phyloP scores from a whole-genome alignment of 2,329 filamentous ascomycete species.

The Leptographium radiaticola region DNA sequence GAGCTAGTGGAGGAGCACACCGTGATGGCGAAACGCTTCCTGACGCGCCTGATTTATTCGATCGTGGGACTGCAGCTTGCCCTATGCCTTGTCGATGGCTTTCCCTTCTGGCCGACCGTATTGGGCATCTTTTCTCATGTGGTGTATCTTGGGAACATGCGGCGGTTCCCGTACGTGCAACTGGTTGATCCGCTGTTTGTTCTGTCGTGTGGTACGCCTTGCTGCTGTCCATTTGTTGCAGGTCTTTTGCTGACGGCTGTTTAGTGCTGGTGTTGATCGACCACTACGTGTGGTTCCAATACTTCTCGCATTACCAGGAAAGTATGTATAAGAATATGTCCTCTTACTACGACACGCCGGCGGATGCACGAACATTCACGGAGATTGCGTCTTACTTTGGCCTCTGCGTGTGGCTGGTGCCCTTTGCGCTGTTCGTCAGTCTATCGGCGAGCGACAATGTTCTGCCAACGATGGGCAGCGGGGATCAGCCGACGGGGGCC shows the following conservation, averaged over 20 bases:
- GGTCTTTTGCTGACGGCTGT: slow-evolving; percentile 18
- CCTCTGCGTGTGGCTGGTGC: slow-evolving; percentile 90
- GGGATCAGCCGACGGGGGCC: slow-evolving; percentile 23
- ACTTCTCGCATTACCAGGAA: slow-evolving; percentile 61
- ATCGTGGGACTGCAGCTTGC: slow-evolving; percentile 63
- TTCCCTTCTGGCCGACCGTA: slow-evolving; percentile 61
- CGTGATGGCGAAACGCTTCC: slow-evolving; percentile 76
- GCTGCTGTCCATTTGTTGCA: not conserved
- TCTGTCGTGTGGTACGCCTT: slow-evolving; percentile 57
- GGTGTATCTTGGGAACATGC: slow-evolving; percentile 80
- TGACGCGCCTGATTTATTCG: slow-evolving; percentile 72
- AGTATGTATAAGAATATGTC: slow-evolving; percentile 42
- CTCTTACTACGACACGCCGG: slow-evolving; percentile 47
- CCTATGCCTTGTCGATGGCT: slow-evolving; percentile 70
- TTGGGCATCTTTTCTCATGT: slow-evolving; percentile 71
- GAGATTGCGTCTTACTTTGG: slow-evolving; percentile 96
- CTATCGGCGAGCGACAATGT: slow-evolving; percentile 91
- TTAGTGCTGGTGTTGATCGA: slow-evolving; percentile 75
- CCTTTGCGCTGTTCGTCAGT: slow-evolving; percentile 89
- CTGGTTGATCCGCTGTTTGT: slow-evolving; percentile 80
- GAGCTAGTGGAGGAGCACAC: slow-evolving; percentile 98
- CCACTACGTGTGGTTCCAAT: slow-evolving; percentile 90
- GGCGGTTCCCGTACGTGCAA: slow-evolving; percentile 63
- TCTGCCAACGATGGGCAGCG: slow-evolving; percentile 78
- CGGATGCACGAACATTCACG: slow-evolving; percentile 66